Percentiles rank a stretch among this genome's conserved stretches.
These are phyloP conservation scores for Pseudozyma flocculosa DNA, from an alignment of 1,284 basidiomycete species.

Conservation along the genomic window DNA sequence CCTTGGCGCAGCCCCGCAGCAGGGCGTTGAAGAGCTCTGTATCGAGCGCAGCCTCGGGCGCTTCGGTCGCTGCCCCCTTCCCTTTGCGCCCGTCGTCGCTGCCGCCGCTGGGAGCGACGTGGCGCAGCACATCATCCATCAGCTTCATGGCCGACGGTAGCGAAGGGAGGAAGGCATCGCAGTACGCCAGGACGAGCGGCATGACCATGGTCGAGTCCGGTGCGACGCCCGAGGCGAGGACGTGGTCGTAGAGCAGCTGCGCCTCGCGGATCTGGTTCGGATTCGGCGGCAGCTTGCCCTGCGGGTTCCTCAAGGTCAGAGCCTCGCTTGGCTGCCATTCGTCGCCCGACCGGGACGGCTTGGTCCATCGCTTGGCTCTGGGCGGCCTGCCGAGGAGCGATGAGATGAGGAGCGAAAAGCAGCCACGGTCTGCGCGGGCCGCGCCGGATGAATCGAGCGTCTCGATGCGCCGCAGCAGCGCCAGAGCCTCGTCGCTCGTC, in stretches of 20 bases:
- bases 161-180: conserved; percentile 39
- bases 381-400: conserved; percentile 9
- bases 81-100: too few relatives aligned
- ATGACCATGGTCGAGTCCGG: conserved; percentile 31
- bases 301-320: too few relatives aligned
- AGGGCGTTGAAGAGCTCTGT: conserved; percentile 19
- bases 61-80: background rate
- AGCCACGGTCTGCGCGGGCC: conserved; percentile 7
- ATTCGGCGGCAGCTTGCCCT: conserved; percentile 4
- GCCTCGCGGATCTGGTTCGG: conserved; percentile 38
- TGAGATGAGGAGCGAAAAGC: conserved; percentile 18
- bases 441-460: conserved; percentile 9
- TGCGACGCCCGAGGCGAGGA: conserved; percentile 6
- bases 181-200: conserved; percentile 40
- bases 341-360: background rate
- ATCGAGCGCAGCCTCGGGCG: background rate
- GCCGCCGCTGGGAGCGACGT: too few relatives aligned
- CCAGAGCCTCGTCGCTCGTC: conserved; percentile 42
- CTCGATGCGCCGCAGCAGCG: conserved; percentile 14
- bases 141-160: conserved; percentile 31
- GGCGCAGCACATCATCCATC: conserved; percentile 22
- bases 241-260: conserved; percentile 35
- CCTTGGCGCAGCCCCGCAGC: conserved; percentile 31
- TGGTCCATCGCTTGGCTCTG: background rate
- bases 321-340: background rate